Evolutionary conservation across 495 filamentous ascomycete genomes (phyloP), one percentile per base, ranked within the genome.

Genomic region (Zalerion maritima): DNA sequence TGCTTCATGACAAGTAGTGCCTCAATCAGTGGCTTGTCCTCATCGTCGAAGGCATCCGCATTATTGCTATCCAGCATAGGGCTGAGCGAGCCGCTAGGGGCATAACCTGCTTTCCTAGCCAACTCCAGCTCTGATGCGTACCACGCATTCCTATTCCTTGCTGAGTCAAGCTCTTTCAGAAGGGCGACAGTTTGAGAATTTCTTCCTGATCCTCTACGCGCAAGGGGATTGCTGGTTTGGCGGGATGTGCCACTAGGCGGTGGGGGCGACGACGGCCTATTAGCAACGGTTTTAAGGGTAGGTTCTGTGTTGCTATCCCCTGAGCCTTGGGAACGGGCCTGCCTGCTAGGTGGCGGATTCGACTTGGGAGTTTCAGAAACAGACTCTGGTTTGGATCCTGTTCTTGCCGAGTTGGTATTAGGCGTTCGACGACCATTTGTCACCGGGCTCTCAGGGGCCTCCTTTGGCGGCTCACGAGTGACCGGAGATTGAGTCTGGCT

Each of bases 61-160:
- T 66, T 67, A 28, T 75, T 70, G 33, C 80, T 73, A 35, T 96
- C 86, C 23, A 94, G 58, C 1, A 71, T 63, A 14, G 83, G 76
- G 42, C 65, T 82, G 25, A 73, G 67, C 8, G 80, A 73, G 1
- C 75, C 50, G 40, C 72, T 83, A 9, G 80, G 72, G 6, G 69
- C 63, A 45, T 94, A 96, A 5, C 89, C 89, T 6, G 79, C 73
- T 52, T 91, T 86, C 26, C 76, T 71, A 3, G 89, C 89, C 32
- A 96, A 53, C 10, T 89, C 81, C 17, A 99, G 57, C 51, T 99
- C 89, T 2, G 87, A 93, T 5, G 84, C 84, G 54, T 89, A 94
- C 89, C 89, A 99, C 1, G 87, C 85, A 50, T 93, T 96, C 14
- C 78, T 74, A 40, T 75, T 81, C 46, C 78, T 82, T 6, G 75